Conservation (phyloP, 108 stramenopile species). For the Skeletonema costatum region DNA sequence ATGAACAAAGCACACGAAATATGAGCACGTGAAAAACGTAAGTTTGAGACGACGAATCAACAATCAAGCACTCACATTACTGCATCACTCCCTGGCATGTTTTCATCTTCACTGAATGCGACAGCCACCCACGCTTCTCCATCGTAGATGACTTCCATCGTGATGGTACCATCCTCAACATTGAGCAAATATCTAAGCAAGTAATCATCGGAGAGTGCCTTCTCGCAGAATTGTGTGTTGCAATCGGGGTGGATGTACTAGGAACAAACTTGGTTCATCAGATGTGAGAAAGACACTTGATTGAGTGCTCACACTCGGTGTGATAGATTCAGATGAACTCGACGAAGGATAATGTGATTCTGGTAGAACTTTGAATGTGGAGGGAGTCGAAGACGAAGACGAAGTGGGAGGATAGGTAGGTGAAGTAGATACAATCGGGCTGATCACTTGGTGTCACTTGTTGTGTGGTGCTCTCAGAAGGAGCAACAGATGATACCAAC, state of each 20-base stretch:
- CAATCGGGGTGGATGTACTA: neutral
- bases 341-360: neutral
- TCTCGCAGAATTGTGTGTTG: neutral
- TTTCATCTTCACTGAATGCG: neutral
- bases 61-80: neutral
- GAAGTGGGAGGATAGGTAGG: neutral
- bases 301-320: neutral
- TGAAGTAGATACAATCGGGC: neutral
- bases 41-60: slow-evolving; percentile 9
- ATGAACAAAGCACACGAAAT: slow-evolving; percentile 3
- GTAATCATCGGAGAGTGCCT: neutral
- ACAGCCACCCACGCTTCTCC: neutral
- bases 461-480: neutral
- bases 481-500: neutral
- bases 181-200: neutral
- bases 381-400: neutral
- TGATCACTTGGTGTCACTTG: neutral
- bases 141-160: neutral
- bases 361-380: neutral
- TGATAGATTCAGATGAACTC: neutral
- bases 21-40: slow-evolving; percentile 4
- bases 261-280: neutral
- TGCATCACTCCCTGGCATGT: neutral
- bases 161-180: neutral
- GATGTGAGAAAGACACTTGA: neutral